phyloP scores from a whole-genome alignment of 108 stramenopile genomes.

The Pseudonitzschia delicatissima region DNA sequence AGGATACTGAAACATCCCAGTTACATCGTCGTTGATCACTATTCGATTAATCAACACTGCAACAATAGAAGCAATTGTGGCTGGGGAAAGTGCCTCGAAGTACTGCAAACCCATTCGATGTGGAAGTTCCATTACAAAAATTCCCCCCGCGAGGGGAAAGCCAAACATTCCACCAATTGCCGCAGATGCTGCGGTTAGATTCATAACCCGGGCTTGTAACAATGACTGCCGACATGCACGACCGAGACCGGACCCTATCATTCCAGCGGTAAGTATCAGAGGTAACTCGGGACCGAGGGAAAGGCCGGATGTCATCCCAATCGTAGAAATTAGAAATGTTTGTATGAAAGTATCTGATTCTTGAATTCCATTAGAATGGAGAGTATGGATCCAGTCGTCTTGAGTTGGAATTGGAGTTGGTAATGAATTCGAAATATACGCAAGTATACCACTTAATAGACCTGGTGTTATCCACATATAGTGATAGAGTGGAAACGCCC shows the following conservation, averaged over 20 bases:
- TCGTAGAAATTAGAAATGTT: conserved; percentile 43
- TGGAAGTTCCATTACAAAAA: conserved; percentile 64
- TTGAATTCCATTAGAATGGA: conserved; percentile 49
- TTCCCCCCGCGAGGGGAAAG: conserved; percentile 61
- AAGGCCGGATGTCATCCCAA: conserved; percentile 55
- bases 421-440: conserved; percentile 39
- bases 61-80: conserved; percentile 55
- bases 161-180: conserved; percentile 66
- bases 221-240: conserved; percentile 42
- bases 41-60: conserved; percentile 57
- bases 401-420: conserved; percentile 44
- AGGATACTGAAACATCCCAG: conserved; percentile 54
- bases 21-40: conserved; percentile 45
- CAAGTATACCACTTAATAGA: conserved; percentile 39
- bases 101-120: conserved; percentile 70
- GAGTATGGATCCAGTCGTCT: conserved; percentile 56
- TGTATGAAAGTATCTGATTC: conserved; percentile 38
- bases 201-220: conserved; percentile 49
- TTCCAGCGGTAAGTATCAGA: conserved; percentile 53
- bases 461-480: conserved; percentile 66
- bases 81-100: conserved; percentile 57
- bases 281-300: conserved; percentile 62
- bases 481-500: conserved; percentile 52
- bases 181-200: conserved; percentile 50
- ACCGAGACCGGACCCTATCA: conserved; percentile 59